Conservation (phyloP, 768 basidiomycete genomes). For the Rhodotorula kratochvilovae region DNA sequence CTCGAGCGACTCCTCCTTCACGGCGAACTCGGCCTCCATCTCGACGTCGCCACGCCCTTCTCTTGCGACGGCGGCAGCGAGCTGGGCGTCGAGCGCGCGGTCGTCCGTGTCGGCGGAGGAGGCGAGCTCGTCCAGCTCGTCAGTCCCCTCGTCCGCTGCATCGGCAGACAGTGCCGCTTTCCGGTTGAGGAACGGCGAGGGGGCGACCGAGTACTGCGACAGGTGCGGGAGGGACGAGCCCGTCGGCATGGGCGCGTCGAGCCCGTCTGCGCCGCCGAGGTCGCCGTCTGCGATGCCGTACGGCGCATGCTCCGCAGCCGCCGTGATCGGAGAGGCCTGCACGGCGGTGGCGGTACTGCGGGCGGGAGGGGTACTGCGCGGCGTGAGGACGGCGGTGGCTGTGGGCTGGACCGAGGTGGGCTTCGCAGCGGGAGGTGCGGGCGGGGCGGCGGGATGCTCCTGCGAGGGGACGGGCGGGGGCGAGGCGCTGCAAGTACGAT, state of each 20-base stretch:
- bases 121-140: background rate
- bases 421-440: background rate
- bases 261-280: background rate
- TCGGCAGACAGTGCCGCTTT: too few relatives aligned
- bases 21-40: background rate
- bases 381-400: background rate
- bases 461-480: background rate
- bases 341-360: background rate
- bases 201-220: constrained; percentile 8
- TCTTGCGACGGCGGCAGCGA: background rate
- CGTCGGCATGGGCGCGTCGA: background rate
- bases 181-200: background rate
- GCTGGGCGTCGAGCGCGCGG: constrained; percentile 7
- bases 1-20: background rate
- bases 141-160: background rate
- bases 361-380: background rate
- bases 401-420: background rate
- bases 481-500: background rate
- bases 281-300: too few relatives aligned
- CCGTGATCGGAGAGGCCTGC: background rate
- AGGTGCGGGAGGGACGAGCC: background rate
- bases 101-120: constrained; percentile 8
- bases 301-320: background rate
- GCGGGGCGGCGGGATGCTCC: background rate
- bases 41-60: background rate